Evolutionary conservation across 768 basidiomycete species (phyloP).

Genomic region (Kwoniella heveanensis): DNA sequence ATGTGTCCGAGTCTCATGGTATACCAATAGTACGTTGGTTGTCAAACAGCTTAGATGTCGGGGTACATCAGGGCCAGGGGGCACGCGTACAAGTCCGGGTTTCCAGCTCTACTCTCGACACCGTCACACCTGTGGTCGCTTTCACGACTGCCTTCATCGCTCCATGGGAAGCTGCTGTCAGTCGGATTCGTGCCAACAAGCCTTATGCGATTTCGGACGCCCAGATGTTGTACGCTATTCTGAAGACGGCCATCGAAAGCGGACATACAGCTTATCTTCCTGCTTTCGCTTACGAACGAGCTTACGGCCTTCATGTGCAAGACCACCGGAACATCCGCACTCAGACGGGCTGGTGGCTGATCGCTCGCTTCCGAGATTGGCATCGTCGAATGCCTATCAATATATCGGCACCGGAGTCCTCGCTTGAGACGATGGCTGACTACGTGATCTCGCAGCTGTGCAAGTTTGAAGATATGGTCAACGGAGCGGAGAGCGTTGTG

Average conservation of each 20-base stretch:
- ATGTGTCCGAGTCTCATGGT: neutral
- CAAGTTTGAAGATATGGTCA: constrained; percentile 26
- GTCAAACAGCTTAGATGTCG: constrained; percentile 5
- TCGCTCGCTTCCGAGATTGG: constrained; percentile 75
- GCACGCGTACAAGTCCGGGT: constrained; percentile 3
- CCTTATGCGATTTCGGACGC: constrained; percentile 9
- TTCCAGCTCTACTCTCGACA: constrained; percentile 10
- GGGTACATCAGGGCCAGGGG: constrained; percentile 8
- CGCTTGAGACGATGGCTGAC: constrained; percentile 5
- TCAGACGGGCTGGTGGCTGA: constrained; percentile 71
- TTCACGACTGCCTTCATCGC: constrained; percentile 1
- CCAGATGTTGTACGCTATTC: constrained; percentile 21
- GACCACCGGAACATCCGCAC: constrained; percentile 42
- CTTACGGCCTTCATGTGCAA: constrained; percentile 45
- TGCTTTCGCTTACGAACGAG: constrained; percentile 31
- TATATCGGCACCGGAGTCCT: neutral
- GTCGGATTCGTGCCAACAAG: neutral
- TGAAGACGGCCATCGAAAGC: constrained; percentile 13
- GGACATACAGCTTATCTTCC: constrained; percentile 22
- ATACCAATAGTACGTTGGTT: neutral
- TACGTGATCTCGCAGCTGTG: constrained; percentile 8
- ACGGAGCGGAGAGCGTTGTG: constrained; percentile 33
- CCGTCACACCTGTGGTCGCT: constrained; percentile 25
- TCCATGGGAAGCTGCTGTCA: constrained; percentile 22
- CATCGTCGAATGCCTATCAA: constrained; percentile 59